Conservation (phyloP, 208 protist genomes). For the Eutreptiella sp. region DNA sequence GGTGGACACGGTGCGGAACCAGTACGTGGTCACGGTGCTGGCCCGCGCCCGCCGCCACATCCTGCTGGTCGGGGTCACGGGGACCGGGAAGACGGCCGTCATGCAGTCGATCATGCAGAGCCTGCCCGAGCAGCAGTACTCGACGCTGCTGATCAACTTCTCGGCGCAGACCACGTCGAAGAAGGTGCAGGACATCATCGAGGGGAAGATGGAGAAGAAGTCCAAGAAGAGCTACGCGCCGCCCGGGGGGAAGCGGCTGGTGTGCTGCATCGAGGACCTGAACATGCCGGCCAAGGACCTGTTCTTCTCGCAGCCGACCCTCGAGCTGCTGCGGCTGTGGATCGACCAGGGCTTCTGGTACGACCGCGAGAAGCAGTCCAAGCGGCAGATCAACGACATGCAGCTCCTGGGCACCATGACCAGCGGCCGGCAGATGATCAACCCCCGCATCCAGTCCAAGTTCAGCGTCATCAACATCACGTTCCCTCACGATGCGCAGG, state of each 20-base stretch:
- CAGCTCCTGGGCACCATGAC: constrained; percentile 95
- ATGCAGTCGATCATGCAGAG: constrained; percentile 68
- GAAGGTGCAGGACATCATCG: constrained; percentile 91
- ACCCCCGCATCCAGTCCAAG: constrained; percentile 81
- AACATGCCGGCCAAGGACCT: constrained; percentile 96
- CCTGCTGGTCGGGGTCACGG: constrained; percentile 88
- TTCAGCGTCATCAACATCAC: constrained; percentile 93
- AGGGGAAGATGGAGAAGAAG: constrained; percentile 90
- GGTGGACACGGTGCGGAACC: constrained; percentile 90
- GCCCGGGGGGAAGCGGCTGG: constrained; percentile 80
- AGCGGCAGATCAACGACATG: constrained; percentile 88
- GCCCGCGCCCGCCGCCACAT: constrained; percentile 71
- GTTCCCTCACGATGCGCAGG: constrained; percentile 77
- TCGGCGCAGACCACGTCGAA: constrained; percentile 86
- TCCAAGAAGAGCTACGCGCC: constrained; percentile 91
- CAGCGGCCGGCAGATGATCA: constrained; percentile 87
- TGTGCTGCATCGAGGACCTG: constrained; percentile 95
- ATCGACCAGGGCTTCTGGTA: constrained; percentile 96
- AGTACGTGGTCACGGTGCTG: constrained; percentile 84
- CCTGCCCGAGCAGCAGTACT: constrained; percentile 63
- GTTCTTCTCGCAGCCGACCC: constrained; percentile 93
- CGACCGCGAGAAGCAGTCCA: constrained; percentile 82
- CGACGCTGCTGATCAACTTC: constrained; percentile 89
- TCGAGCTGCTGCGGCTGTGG: constrained; percentile 94
- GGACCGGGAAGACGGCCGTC: constrained; percentile 93